These are phyloP conservation scores for Sclerotinia nivalis DNA, from an alignment of 2,329 filamentous ascomycete genomes.

Conservation along the genomic window DNA sequence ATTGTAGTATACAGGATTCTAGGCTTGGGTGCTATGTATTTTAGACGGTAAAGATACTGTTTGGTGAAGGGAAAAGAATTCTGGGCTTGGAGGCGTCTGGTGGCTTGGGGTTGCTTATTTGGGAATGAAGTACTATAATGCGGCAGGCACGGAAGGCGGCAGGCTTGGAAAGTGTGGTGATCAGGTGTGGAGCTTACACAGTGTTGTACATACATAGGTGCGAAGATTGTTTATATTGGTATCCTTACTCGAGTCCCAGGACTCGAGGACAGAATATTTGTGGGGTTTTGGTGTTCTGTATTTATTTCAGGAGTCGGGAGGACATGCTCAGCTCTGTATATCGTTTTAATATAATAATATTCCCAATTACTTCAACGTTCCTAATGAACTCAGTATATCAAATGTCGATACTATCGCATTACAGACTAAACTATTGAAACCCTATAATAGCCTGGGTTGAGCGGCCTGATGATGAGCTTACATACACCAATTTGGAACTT, in stretches of 20 bases:
- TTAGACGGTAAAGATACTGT: constrained; percentile 28
- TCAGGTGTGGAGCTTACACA: background rate
- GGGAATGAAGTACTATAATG: background rate
- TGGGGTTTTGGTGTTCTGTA: background rate
- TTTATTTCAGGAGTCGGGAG: background rate
- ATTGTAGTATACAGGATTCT: constrained; percentile 71
- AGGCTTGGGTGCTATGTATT: constrained; percentile 60
- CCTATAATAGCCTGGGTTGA: background rate
- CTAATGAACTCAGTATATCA: background rate
- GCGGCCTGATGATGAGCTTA: background rate
- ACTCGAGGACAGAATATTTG: background rate
- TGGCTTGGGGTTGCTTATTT: constrained; percentile 4
- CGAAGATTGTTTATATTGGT: constrained; percentile 5
- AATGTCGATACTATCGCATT: background rate
- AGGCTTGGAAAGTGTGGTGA: constrained; percentile 11
- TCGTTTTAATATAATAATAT: background rate
- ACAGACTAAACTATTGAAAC: no score
- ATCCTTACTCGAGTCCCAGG: background rate
- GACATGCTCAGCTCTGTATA: background rate
- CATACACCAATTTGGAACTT: background rate
- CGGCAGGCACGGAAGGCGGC: constrained; percentile 7
- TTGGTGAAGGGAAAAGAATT: background rate
- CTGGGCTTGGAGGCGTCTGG: background rate
- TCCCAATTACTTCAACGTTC: background rate
- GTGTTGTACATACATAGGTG: constrained; percentile 1